Conservation (phyloP, 306 rosid species). For the Vigna reflexopilosa region DNA sequence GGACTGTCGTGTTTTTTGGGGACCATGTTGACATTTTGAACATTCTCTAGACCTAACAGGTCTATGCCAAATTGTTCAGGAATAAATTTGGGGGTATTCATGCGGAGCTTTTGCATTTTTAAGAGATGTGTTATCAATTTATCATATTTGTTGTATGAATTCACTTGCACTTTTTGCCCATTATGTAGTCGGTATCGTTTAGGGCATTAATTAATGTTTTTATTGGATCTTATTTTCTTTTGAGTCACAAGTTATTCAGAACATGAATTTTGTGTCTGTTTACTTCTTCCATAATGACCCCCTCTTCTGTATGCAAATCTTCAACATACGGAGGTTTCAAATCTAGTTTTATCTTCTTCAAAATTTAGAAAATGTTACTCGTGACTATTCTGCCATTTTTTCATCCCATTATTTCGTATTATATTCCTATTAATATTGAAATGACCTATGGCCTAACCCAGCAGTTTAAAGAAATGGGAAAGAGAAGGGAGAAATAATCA, state of each 20-base stretch:
- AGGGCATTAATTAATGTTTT: slow-evolving; percentile 13
- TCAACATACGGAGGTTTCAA: slow-evolving; percentile 24
- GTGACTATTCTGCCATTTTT: slow-evolving; percentile 16
- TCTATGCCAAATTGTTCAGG: background rate
- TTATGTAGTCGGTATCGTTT: slow-evolving; percentile 1
- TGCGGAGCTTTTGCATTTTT: slow-evolving; percentile 2
- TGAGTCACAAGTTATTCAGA: slow-evolving; percentile 6
- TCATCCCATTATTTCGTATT: slow-evolving; percentile 12
- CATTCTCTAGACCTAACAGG: background rate
- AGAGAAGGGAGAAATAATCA: slow-evolving; percentile 31
- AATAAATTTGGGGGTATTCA: slow-evolving; percentile 6
- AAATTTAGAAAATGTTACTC: slow-evolving; percentile 12
- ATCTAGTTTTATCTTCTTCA: slow-evolving; percentile 17
- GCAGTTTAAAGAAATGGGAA: slow-evolving; percentile 8
- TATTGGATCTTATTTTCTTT: slow-evolving; percentile 17
- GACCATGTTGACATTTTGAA: background rate
- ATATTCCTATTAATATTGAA: slow-evolving; percentile 19
- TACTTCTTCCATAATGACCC: background rate
- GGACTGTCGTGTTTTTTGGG: background rate
- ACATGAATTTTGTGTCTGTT: slow-evolving; percentile 16
- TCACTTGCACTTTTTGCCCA: slow-evolving; percentile 5
- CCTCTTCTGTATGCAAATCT: slow-evolving; percentile 18
- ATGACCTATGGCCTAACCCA: slow-evolving; percentile 14
- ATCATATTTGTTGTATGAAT: slow-evolving; percentile 24
- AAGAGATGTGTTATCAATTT: slow-evolving; percentile 3